Evolutionary conservation across 108 stramenopile genomes (phyloP).

Genomic region (Cafeteria roenbergensis): DNA sequence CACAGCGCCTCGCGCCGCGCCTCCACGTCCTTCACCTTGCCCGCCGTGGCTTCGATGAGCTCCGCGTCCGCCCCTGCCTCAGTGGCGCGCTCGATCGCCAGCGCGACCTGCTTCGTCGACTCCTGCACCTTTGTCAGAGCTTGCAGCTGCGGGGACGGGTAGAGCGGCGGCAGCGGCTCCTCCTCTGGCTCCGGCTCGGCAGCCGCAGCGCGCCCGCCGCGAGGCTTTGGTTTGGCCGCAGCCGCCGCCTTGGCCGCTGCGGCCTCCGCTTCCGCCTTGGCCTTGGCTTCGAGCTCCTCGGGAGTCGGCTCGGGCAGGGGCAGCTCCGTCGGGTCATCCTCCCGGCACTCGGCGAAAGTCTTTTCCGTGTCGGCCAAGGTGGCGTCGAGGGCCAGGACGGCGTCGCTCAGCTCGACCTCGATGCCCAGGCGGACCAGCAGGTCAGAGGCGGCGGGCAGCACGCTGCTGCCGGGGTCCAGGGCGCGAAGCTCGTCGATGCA

Average conservation of each 20-base stretch:
- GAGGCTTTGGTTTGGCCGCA: background rate
- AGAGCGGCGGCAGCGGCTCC: background rate
- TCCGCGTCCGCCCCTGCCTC: background rate
- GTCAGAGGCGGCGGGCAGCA: background rate
- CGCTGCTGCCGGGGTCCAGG: background rate
- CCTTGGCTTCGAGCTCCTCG: background rate
- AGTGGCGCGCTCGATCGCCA: background rate
- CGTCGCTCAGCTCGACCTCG: background rate
- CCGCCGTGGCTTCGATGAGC: background rate
- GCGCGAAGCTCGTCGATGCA: background rate
- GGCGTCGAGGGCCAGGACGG: background rate
- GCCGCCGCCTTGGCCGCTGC: background rate
- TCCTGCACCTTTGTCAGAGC: background rate
- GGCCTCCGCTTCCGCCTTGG: background rate
- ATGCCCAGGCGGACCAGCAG: background rate
- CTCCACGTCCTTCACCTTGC: background rate
- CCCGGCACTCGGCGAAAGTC: no score
- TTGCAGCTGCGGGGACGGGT: background rate
- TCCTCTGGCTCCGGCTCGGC: background rate
- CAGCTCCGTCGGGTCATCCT: background rate
- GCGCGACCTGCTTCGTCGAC: background rate
- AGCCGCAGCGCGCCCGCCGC: no score
- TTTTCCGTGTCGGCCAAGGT: background rate
- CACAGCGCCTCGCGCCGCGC: background rate
- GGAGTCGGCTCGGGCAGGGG: background rate